Conservation (phyloP, 352 stramenopile genomes). For the Phytophthora pini region DNA sequence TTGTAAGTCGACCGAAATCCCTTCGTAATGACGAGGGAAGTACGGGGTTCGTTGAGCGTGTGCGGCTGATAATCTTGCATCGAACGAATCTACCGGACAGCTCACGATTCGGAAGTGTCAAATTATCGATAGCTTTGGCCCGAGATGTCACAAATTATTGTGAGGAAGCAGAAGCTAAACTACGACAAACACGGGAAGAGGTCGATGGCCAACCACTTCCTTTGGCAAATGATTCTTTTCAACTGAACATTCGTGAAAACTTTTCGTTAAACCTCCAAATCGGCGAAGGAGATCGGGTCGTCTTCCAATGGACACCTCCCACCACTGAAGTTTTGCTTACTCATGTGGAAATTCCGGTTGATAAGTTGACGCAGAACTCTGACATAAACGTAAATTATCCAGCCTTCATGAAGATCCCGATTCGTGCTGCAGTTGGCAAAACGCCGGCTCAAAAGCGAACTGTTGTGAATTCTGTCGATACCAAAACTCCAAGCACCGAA, state of each 20-base stretch:
- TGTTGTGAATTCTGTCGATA: slow-evolving; percentile 31
- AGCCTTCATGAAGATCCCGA: slow-evolving; percentile 12
- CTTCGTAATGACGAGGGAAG: slow-evolving; percentile 8
- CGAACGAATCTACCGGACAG: slow-evolving; percentile 15
- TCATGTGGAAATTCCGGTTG: slow-evolving; percentile 11
- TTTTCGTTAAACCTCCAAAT: slow-evolving; percentile 26
- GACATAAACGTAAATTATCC: not conserved
- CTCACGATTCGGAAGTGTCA: not conserved
- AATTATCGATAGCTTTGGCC: slow-evolving; percentile 17
- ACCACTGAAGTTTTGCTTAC: slow-evolving; percentile 6
- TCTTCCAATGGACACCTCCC: slow-evolving; percentile 28
- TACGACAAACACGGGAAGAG: not conserved
- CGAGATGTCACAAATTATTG: slow-evolving; percentile 21
- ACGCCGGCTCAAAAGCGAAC: slow-evolving; percentile 24
- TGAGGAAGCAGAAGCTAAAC: slow-evolving; percentile 5
- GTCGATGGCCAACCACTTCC: not conserved
- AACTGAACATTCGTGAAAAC: slow-evolving; percentile 21
- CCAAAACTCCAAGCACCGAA: slow-evolving; percentile 1
- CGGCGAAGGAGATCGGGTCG: slow-evolving; percentile 4
- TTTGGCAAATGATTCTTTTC: slow-evolving; percentile 20
- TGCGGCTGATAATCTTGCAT: slow-evolving; percentile 16
- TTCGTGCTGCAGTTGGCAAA: slow-evolving; percentile 19
- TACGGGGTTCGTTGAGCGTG: slow-evolving; percentile 8
- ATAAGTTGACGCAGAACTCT: not conserved
- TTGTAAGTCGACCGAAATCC: slow-evolving; percentile 16